Evolutionary conservation across 2,329 filamentous ascomycete genomes (phyloP).

Genomic region (Fusarium torulosum): DNA sequence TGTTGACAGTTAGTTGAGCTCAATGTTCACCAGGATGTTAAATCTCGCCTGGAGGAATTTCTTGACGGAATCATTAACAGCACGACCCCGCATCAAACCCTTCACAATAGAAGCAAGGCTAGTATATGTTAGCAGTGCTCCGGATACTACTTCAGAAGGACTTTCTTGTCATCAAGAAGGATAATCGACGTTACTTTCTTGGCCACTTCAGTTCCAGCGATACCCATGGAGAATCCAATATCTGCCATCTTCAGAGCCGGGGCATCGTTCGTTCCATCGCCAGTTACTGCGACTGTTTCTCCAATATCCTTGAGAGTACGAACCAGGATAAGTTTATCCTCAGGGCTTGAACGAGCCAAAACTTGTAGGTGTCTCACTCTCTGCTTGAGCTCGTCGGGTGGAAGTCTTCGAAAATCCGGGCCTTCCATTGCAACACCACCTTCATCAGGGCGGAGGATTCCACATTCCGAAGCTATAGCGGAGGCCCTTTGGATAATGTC

Average conservation of each 20-base stretch:
- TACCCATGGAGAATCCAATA: slow-evolving; percentile 74
- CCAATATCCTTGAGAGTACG: slow-evolving; percentile 71
- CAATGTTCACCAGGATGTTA: not conserved
- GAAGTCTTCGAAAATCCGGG: slow-evolving; percentile 67
- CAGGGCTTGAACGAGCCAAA: slow-evolving; percentile 73
- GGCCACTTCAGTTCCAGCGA: slow-evolving; percentile 72
- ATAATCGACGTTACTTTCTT: slow-evolving; percentile 74
- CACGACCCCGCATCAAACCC: slow-evolving; percentile 72
- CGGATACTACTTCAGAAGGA: not conserved
- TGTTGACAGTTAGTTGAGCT: slow-evolving; percentile 65
- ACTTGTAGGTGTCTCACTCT: slow-evolving; percentile 73
- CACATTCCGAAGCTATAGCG: slow-evolving; percentile 61
- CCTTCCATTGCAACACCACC: slow-evolving; percentile 76
- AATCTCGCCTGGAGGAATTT: slow-evolving; percentile 69
- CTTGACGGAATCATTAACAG: slow-evolving; percentile 72
- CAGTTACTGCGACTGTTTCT: slow-evolving; percentile 70
- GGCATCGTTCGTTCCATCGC: slow-evolving; percentile 73
- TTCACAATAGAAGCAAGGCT: slow-evolving; percentile 69
- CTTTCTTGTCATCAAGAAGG: slow-evolving; percentile 66
- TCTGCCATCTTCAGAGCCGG: slow-evolving; percentile 71
- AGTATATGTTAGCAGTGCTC: slow-evolving; percentile 14
- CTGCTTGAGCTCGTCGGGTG: slow-evolving; percentile 64
- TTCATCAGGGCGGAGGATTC: slow-evolving; percentile 58
- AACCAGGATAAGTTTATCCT: slow-evolving; percentile 75
- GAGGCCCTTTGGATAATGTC: slow-evolving; percentile 60